Evolutionary conservation across 1,284 basidiomycete genomes (phyloP), one percentile per base, ranked within the genome.

Genomic region (Pholiota adiposa): DNA sequence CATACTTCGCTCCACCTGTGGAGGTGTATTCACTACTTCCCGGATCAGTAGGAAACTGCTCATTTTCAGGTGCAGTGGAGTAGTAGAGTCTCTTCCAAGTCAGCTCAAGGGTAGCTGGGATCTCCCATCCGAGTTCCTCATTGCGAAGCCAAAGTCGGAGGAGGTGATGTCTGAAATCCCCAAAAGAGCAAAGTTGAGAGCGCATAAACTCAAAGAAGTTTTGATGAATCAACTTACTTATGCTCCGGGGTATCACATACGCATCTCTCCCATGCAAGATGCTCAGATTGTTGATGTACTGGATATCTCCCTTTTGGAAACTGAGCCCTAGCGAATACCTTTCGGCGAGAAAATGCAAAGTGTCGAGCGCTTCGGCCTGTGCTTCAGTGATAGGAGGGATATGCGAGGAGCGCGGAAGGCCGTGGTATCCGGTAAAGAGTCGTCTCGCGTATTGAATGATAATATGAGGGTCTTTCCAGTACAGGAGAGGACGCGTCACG

Each of bases 371-470:
- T 60, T 80, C 78, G 0, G 77, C 78, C 58, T 80, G 78, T 18
- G 76, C 78, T 66, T 79, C 78, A 4, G 74, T 76, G 62, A 79
- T 77, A 5, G 77, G 75, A n/a, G 77, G 77, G 54, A 79, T 78
- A 48, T 71, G 54, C 14, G 69, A 54, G 2, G 63, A 65, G 33
- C 70, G 64, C 3, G 63, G 66, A 27, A 69, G 66, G 27, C 59
- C 65, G 5, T 62, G 58, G 64, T 58, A 68, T 18, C 79, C 77
- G 0, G 78, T 79, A 63, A 79, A 78, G 36, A 72, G 67, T 6
- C 77, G 73, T 23, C 77, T 74, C 19, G 77, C 73, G 60, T 79
- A 79, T 57, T 80, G 78, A 59, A 79, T 75, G 54, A 80, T 75
- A 48, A 72, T 64, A 25, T 75, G 70, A 0, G 65, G 66, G 36